Evolutionary conservation across 441 rosid species (phyloP), one percentile per base, ranked within the genome.

Genomic region (Pelargonium australe): DNA sequence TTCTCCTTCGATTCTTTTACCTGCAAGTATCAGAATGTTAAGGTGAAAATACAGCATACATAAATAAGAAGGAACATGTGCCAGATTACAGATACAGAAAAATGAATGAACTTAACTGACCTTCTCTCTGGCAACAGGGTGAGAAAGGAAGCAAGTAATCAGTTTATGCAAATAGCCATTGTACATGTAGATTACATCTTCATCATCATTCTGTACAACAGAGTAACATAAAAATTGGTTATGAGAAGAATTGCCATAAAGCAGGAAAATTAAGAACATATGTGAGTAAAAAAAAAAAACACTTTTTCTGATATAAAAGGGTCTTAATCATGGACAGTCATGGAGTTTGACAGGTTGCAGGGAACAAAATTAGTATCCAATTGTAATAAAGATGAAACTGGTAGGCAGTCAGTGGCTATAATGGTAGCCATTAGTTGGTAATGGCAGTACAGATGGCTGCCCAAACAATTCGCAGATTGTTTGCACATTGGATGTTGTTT

Each of bases 131-230:
- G 96, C 96, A 72, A 87, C 84, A 11, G 89, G 92, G 72, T 95
- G 91, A 77, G 99, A 88, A 71, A 95, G 80, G 82, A 95, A 90
- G 84, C 95, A 95, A 68, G 96, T 85, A 63, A 82, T 84, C 79
- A 92, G 82, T 85, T 95, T 95, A 89, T 95, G 97, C 67, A 92
- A 81, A 81, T 95, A 95, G 63, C 96, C 97, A 79, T 90, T 89
- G 77, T 90, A 91, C 89, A 95, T 84, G 68, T 90, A 95, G 80
- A 84, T 65, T 86, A 95, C 83, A 81, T 95, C 99, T 81, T 95
- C 99, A 64, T 88, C 95, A 47, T 95, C 99, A 73, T 92, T 95
- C 99, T 94, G 92, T 73, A 76, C 23, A 81, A 43, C 73, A 79
- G 78, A 76, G 65, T 81, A 72, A 79, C 68, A 74, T 66, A 66